Evolutionary conservation across 306 rosid species (phyloP).

Genomic region (Delonix regia): DNA sequence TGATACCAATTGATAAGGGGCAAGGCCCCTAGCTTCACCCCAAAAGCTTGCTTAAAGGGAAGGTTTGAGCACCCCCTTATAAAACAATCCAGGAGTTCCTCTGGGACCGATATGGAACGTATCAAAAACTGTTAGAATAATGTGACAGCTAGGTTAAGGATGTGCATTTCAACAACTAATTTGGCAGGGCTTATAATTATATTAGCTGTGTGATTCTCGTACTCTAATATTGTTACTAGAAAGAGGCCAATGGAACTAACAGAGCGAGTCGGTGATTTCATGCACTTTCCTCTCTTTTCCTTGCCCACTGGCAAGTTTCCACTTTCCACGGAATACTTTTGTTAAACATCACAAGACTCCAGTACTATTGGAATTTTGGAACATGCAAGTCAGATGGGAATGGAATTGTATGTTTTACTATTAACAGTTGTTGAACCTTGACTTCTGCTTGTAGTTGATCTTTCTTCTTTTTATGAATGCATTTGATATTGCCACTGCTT

Average conservation of each 20-base stretch:
- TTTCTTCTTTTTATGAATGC: neutral
- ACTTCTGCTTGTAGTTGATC: conserved; percentile 12
- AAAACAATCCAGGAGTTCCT: too few relatives aligned
- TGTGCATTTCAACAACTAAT: neutral
- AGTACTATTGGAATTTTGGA: neutral
- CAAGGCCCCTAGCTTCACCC: too few relatives aligned
- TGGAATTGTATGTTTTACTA: neutral
- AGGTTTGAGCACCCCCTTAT: too few relatives aligned
- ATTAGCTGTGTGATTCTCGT: neutral
- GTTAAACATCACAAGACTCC: neutral
- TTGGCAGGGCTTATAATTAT: neutral
- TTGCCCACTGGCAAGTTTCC: neutral
- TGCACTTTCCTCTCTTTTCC: neutral
- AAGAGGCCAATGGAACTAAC: neutral
- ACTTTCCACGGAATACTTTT: neutral
- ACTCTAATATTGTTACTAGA: neutral
- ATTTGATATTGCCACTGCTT: neutral
- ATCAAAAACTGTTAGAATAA: neutral
- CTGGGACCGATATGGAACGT: too few relatives aligned
- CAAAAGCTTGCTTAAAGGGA: too few relatives aligned
- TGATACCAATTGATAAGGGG: too few relatives aligned
- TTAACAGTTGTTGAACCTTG: conserved; percentile 3
- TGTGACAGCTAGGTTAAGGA: neutral
- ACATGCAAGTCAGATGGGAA: neutral
- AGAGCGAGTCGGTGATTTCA: neutral